phyloP scores from a whole-genome alignment of 2,329 filamentous ascomycete species.

The Fusarium proliferatum region DNA sequence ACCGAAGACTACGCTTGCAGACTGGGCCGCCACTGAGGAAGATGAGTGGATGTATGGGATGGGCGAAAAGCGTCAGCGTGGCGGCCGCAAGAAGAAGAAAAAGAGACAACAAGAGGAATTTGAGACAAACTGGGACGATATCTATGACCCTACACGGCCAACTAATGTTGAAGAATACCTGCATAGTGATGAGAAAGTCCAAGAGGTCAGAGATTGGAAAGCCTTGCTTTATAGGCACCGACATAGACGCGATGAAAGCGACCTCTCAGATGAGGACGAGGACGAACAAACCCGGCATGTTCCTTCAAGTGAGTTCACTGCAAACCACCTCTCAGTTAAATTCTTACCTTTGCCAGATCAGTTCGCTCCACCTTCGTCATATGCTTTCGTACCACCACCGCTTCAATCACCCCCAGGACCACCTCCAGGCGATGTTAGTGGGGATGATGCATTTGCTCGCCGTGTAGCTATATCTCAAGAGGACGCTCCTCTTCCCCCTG shows the following conservation, averaged over 20 bases:
- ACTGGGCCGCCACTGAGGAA: conserved; percentile 82
- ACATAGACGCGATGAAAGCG: conserved; percentile 56
- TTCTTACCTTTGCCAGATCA: conserved; percentile 56
- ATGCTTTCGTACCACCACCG: conserved; percentile 68
- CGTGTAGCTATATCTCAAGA: conserved; percentile 68
- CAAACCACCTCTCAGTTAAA: not conserved
- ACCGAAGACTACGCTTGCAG: conserved; percentile 77
- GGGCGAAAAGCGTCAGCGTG: conserved; percentile 76
- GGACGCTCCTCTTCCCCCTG: conserved; percentile 44
- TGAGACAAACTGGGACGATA: conserved; percentile 87
- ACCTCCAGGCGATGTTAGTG: conserved; percentile 68
- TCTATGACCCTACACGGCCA: conserved; percentile 86
- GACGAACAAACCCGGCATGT: conserved; percentile 45
- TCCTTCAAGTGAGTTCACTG: conserved; percentile 49
- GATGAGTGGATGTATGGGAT: conserved; percentile 80
- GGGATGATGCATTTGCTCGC: conserved; percentile 76
- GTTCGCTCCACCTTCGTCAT: conserved; percentile 69
- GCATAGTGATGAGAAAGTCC: conserved; percentile 83
- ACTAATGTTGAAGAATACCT: conserved; percentile 88
- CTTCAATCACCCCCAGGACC: conserved; percentile 59
- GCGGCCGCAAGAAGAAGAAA: conserved; percentile 82
- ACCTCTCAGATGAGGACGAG: conserved; percentile 54
- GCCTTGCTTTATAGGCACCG: conserved; percentile 79
- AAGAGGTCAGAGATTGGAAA: conserved; percentile 88
- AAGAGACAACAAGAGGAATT: conserved; percentile 64